A percentile compares a stretch with the other conserved stretches of the same genome.
These are phyloP conservation scores for Draba incana DNA, from an alignment of 345 rosid genomes.

Conservation along the genomic window DNA sequence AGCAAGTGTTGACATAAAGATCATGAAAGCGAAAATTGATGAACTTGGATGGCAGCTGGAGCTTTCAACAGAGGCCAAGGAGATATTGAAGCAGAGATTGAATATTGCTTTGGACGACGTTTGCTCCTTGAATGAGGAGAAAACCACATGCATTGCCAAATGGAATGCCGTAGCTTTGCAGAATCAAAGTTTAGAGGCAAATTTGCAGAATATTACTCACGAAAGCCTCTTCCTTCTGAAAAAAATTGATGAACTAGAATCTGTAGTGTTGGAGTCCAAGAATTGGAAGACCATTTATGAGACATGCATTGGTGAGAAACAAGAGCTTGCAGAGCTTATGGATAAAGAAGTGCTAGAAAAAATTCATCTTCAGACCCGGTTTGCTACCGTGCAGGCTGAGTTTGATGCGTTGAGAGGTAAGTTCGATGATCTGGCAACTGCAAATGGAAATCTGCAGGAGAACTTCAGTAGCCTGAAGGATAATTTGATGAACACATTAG, in stretches of 20 bases:
- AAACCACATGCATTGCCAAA: slow-evolving; percentile 57
- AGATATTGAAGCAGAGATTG: slow-evolving; percentile 63
- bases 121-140: slow-evolving; percentile 61
- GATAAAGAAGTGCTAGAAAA: slow-evolving; percentile 61
- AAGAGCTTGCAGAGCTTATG: slow-evolving; percentile 60
- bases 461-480: slow-evolving; percentile 45
- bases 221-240: slow-evolving; percentile 65
- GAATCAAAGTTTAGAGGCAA: slow-evolving; percentile 60
- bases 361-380: slow-evolving; percentile 51
- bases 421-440: slow-evolving; percentile 53
- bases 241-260: slow-evolving; percentile 76
- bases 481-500: slow-evolving; percentile 51
- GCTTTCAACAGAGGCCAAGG: slow-evolving; percentile 65
- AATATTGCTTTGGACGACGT: slow-evolving; percentile 67
- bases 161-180: slow-evolving; percentile 61
- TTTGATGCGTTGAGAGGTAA: slow-evolving; percentile 49
- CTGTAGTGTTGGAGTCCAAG: slow-evolving; percentile 53
- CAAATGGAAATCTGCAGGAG: slow-evolving; percentile 55
- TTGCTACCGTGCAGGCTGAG: slow-evolving; percentile 56
- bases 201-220: slow-evolving; percentile 52
- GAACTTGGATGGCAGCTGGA: slow-evolving; percentile 66
- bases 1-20: slow-evolving; percentile 53
- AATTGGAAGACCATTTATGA: slow-evolving; percentile 62
- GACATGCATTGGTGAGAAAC: slow-evolving; percentile 59
- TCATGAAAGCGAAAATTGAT: slow-evolving; percentile 53